Percentiles rank a stretch among this genome's conserved stretches.
These are phyloP conservation scores for Pascua sp. DNA, from an alignment of 1,284 basidiomycete species.

Conservation along the genomic window DNA sequence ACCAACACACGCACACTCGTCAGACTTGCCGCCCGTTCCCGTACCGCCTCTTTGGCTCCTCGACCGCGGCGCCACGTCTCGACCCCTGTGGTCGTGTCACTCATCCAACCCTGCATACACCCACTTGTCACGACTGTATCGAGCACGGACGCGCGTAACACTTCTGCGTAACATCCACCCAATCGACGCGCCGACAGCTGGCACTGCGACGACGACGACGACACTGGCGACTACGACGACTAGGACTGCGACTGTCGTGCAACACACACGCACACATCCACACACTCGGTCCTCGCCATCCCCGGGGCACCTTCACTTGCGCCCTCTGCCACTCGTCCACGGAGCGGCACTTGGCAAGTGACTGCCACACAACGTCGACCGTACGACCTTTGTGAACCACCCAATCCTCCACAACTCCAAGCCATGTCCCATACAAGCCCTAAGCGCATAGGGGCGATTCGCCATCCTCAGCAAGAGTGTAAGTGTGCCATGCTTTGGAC, in stretches of 20 bases:
- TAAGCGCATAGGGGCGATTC: constrained; percentile 38
- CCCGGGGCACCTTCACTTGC: too few species aligned
- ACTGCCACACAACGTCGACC: neutral
- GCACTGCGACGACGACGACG: too few species aligned
- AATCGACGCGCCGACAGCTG: neutral
- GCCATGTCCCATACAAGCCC: constrained; percentile 40
- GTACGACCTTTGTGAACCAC: neutral
- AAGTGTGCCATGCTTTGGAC: constrained; percentile 15
- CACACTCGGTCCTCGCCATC: too few species aligned
- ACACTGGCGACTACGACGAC: too few species aligned
- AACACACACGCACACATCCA: too few species aligned
- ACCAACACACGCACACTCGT: too few species aligned
- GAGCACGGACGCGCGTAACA: constrained; percentile 8
- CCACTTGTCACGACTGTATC: neutral
- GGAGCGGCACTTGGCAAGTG: too few species aligned
- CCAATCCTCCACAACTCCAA: neutral
- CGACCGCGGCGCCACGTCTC: neutral
- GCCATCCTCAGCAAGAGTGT: constrained; percentile 48
- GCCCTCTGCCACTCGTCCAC: too few species aligned
- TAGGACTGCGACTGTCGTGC: too few species aligned
- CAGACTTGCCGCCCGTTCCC: too few species aligned
- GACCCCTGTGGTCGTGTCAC: neutral
- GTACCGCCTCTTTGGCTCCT: neutral
- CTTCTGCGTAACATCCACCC: neutral
- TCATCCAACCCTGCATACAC: neutral